These are phyloP conservation scores for Termitomyces titanicus DNA, from an alignment of 768 basidiomycete genomes.

Conservation along the genomic window DNA sequence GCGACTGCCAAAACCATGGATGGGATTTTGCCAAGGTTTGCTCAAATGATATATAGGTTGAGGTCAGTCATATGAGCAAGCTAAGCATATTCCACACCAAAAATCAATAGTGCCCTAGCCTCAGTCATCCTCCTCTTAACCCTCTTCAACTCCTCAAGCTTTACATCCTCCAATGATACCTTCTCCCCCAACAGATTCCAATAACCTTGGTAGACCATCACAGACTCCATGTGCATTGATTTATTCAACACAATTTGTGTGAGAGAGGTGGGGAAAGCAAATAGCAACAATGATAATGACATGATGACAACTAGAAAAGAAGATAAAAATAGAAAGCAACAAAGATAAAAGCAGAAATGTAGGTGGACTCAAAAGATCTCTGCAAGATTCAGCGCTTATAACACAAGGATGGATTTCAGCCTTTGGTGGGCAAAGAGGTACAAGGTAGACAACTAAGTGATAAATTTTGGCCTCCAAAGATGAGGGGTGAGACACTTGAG, in stretches of 20 bases:
- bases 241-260: background rate
- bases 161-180: background rate
- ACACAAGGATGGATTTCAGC: background rate
- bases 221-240: background rate
- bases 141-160: background rate
- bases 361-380: background rate
- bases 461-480: background rate
- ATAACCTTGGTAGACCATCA: background rate
- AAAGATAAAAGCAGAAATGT: background rate
- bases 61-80: constrained; percentile 12
- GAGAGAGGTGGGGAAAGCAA: background rate
- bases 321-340: background rate
- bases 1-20: constrained; percentile 4
- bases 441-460: too few species aligned
- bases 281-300: background rate
- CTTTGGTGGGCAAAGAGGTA: background rate
- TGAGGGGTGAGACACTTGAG: background rate
- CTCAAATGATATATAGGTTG: background rate
- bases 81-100: background rate
- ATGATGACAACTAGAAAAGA: background rate
- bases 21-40: background rate
- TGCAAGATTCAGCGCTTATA: background rate
- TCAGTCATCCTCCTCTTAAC: background rate
- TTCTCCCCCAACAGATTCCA: background rate
- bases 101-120: background rate